A percentile compares a stretch with the other conserved stretches of the same genome.
Evolutionary conservation across 2,329 filamentous ascomycete genomes (phyloP).

Genomic region (Calycina marina): DNA sequence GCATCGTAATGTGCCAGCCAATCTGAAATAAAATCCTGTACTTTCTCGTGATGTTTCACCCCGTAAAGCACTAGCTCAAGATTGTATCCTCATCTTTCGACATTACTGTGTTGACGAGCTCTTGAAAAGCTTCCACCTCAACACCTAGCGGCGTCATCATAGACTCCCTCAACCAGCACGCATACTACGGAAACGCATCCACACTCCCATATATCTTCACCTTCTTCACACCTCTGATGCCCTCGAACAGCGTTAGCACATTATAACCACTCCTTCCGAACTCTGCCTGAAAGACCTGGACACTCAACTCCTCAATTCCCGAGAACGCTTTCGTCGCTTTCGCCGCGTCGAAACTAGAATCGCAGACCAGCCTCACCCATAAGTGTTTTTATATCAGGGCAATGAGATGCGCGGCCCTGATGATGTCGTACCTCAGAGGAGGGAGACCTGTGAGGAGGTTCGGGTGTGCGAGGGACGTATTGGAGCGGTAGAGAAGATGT

Average conservation of each 20-base stretch:
- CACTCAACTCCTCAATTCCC: constrained; percentile 29
- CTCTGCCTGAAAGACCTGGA: constrained; percentile 33
- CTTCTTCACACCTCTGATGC: constrained; percentile 29
- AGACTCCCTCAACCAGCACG: constrained; percentile 14
- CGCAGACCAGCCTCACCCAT: constrained; percentile 32
- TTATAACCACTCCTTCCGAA: constrained; percentile 28
- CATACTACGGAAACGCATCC: constrained; percentile 16
- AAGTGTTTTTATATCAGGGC: constrained; percentile 30
- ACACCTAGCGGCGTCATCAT: constrained; percentile 10
- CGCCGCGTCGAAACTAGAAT: constrained; percentile 28
- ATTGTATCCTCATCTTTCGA: no score
- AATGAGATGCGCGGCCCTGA: constrained; percentile 22
- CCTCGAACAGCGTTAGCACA: constrained; percentile 30
- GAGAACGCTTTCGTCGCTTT: constrained; percentile 29
- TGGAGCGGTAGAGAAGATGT: constrained; percentile 32
- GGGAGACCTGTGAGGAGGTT: constrained; percentile 30
- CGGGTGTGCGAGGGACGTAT: constrained; percentile 34
- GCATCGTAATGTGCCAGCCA: no score
- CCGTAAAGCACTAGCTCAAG: no score
- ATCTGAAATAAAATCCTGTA: no score
- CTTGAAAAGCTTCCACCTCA: background rate
- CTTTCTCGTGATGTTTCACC: no score
- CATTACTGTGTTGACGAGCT: no score
- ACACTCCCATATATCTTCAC: constrained; percentile 25
- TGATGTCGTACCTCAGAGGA: constrained; percentile 25